These are phyloP conservation scores for Cyclospora cayetanensis DNA, from an alignment of 169 alveolate genomes.

Conservation along the genomic window DNA sequence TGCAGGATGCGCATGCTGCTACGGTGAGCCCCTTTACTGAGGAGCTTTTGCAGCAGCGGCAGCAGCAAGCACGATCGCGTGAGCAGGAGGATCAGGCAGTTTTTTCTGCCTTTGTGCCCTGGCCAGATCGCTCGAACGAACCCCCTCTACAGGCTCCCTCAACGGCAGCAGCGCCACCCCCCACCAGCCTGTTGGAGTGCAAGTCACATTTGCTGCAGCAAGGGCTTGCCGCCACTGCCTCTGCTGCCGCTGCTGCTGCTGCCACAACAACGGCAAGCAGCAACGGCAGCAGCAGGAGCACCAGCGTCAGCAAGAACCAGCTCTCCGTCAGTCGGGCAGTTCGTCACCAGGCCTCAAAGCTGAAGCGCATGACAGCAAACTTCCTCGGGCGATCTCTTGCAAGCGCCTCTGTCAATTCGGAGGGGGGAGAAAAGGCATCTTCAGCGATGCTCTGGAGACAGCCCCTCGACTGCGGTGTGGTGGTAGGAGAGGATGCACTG, in stretches of 20 bases:
- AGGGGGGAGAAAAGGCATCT: background rate
- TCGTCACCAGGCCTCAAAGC: conserved; percentile 43
- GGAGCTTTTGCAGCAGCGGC: background rate
- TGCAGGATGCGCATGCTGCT: too few species aligned
- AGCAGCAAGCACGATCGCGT: background rate
- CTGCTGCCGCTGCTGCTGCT: too few species aligned
- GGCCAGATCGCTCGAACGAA: conserved; percentile 22
- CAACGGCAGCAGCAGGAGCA: conserved; percentile 44
- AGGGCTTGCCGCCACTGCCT: too few species aligned
- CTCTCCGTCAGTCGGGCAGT: conserved; percentile 46
- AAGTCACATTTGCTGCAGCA: conserved; percentile 28
- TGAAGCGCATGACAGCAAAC: conserved; percentile 29
- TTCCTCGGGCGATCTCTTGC: background rate
- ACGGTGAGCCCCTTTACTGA: too few species aligned
- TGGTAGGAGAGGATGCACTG: conserved; percentile 36
- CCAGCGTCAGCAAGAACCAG: background rate
- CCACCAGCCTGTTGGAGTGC: background rate
- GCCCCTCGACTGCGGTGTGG: background rate
- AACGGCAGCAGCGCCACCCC: background rate
- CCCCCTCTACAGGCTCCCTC: too few species aligned
- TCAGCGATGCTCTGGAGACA: background rate
- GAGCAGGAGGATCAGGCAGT: background rate
- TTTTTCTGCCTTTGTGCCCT: conserved; percentile 28
- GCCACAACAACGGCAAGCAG: conserved; percentile 22
- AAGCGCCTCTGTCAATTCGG: background rate